A percentile compares a stretch with the other conserved stretches of the same genome.
These are phyloP conservation scores for Ceratocystis eucalypticola DNA, from an alignment of 2,329 filamentous ascomycete genomes.

Conservation along the genomic window DNA sequence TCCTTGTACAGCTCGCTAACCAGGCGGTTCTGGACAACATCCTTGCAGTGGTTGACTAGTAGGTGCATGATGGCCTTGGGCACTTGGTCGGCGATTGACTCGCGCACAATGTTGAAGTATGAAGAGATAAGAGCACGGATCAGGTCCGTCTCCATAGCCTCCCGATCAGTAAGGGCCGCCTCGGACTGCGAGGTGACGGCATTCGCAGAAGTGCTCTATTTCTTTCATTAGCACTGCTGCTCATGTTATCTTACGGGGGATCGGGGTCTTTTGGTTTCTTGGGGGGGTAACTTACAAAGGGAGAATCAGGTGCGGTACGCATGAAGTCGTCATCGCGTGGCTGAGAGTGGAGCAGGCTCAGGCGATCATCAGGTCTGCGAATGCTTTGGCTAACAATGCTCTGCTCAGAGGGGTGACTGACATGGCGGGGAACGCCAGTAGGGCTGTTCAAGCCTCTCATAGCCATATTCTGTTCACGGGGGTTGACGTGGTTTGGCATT, in stretches of 20 bases:
- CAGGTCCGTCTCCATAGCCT: constrained; percentile 93
- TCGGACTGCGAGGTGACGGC: constrained; percentile 32
- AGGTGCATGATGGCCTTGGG: constrained; percentile 99
- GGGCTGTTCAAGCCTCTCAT: constrained; percentile 18
- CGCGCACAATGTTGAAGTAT: constrained; percentile 97
- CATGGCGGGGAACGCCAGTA: constrained; percentile 40
- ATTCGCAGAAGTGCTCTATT: constrained; percentile 12
- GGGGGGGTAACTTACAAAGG: constrained; percentile 40
- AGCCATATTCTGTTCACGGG: constrained; percentile 16
- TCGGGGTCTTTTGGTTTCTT: constrained; percentile 20
- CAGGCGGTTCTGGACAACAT: constrained; percentile 91
- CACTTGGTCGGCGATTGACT: constrained; percentile 96
- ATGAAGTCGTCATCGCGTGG: constrained; percentile 34
- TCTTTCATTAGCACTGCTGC: constrained; percentile 13
- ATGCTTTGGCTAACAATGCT: constrained; percentile 67
- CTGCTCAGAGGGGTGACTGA: constrained; percentile 65
- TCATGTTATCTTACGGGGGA: background rate
- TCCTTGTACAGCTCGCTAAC: constrained; percentile 95
- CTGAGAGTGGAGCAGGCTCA: constrained; percentile 35
- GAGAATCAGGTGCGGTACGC: constrained; percentile 32
- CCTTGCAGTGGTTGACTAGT: constrained; percentile 94
- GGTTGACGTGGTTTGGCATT: constrained; percentile 25
- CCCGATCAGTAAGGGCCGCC: constrained; percentile 83
- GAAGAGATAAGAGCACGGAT: constrained; percentile 93
- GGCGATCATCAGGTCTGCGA: constrained; percentile 51